Conservation (phyloP, 148 eudicot genomes). For the Fallopia convolvulus region DNA sequence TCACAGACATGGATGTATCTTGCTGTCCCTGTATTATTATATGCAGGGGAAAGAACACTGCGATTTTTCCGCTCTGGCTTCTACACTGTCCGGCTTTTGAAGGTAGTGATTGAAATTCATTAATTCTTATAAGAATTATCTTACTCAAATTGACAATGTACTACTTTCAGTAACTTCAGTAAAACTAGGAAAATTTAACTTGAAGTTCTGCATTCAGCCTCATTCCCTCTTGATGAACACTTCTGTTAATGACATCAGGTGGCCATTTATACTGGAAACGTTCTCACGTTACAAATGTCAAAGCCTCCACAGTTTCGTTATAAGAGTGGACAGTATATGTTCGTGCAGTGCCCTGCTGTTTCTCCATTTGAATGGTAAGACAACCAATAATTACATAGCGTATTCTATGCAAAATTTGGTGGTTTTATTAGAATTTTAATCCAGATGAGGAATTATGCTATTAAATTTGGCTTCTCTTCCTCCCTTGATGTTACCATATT, state of each 20-base stretch:
- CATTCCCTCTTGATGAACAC: background rate
- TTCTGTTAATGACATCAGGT: slow-evolving; percentile 33
- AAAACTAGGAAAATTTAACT: background rate
- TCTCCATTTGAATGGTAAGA: slow-evolving; percentile 92
- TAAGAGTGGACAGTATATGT: slow-evolving; percentile 96
- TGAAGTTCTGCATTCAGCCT: no score
- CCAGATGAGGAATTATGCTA: background rate
- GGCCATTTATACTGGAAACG: slow-evolving; percentile 83
- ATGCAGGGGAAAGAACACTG: slow-evolving; percentile 90
- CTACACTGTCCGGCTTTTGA: slow-evolving; percentile 55
- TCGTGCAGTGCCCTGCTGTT: slow-evolving; percentile 89
- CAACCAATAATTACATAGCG: background rate
- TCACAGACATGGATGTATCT: slow-evolving; percentile 95
- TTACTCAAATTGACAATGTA: background rate
- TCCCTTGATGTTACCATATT: background rate
- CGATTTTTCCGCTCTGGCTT: slow-evolving; percentile 79
- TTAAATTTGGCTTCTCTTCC: background rate
- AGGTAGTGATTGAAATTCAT: slow-evolving; percentile 26
- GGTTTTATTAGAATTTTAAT: background rate
- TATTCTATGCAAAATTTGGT: background rate
- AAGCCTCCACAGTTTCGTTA: slow-evolving; percentile 80
- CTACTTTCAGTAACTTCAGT: background rate
- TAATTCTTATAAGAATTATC: background rate
- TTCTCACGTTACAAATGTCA: slow-evolving; percentile 82
- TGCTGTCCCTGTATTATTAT: slow-evolving; percentile 77